A percentile compares a stretch with the other conserved stretches of the same genome.
phyloP scores from a whole-genome alignment of 192 early-diverging fungal species.

The Backusella tuberculispora region DNA sequence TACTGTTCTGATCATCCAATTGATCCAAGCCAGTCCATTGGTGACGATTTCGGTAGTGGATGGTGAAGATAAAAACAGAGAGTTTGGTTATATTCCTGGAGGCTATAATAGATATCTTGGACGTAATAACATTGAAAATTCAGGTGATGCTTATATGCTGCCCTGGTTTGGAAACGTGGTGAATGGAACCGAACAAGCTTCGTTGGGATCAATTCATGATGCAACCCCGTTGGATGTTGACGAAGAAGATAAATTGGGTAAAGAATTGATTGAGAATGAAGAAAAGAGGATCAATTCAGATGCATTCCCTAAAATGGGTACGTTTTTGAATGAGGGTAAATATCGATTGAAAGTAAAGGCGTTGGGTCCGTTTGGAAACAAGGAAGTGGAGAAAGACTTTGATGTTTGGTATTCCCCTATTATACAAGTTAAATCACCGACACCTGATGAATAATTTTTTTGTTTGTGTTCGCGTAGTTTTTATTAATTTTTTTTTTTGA shows the following conservation, averaged over 20 bases:
- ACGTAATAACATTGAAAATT: slow-evolving; percentile 16
- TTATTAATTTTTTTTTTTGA: neutral
- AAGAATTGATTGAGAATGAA: too few relatives aligned
- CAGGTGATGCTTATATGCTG: slow-evolving; percentile 11
- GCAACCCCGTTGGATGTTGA: neutral
- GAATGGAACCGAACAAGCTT: slow-evolving; percentile 13
- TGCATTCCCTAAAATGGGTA: neutral
- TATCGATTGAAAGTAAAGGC: neutral
- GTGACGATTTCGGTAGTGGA: slow-evolving; percentile 22
- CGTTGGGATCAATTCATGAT: neutral
- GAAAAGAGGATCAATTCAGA: neutral
- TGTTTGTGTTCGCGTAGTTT: neutral
- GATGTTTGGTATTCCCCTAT: neutral
- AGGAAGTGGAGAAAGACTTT: neutral
- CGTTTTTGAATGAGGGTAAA: neutral
- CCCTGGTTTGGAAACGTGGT: slow-evolving; percentile 32
- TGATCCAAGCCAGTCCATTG: slow-evolving; percentile 15
- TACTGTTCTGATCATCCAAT: slow-evolving; percentile 10
- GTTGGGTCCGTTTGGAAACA: neutral
- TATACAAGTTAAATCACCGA: neutral
- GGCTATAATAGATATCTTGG: slow-evolving; percentile 25
- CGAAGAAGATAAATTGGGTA: neutral
- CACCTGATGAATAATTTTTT: too few relatives aligned
- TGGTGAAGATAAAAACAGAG: neutral
- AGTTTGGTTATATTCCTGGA: slow-evolving; percentile 22